Percentiles rank a stretch among this genome's conserved stretches.
phyloP scores from a whole-genome alignment of 179 eudicot genomes.

The Actinidia chinensis region DNA sequence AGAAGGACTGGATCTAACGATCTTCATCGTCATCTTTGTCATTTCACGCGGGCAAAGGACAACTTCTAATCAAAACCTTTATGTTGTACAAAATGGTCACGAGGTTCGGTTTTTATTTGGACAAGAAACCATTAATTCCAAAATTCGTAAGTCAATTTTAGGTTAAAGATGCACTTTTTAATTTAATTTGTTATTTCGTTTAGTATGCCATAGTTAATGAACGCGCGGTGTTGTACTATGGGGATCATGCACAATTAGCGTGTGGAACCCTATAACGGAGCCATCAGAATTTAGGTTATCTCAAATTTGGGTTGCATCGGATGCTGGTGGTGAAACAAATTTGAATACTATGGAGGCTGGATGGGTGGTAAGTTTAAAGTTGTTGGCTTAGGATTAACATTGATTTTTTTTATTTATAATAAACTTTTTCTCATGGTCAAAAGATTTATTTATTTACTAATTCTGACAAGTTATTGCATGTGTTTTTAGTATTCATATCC shows the following conservation, averaged over 20 bases:
- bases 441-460: neutral
- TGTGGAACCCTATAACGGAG: constrained; percentile 15
- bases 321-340: neutral
- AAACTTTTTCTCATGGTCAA: too few relatives aligned
- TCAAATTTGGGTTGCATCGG: constrained; percentile 11
- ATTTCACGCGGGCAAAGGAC: neutral
- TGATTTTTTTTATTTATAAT: too few relatives aligned
- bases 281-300: constrained; percentile 1
- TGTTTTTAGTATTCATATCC: too few relatives aligned
- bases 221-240: neutral
- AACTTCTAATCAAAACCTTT: too few relatives aligned
- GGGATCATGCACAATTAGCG: constrained; percentile 6
- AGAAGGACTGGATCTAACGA: neutral
- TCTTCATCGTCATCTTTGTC: neutral
- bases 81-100: neutral
- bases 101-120: neutral
- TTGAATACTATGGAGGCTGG: constrained; percentile 12
- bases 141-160: too few relatives aligned
- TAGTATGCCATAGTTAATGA: neutral
- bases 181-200: neutral
- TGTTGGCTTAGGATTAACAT: too few relatives aligned
- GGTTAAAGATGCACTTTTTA: too few relatives aligned
- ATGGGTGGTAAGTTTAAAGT: neutral
- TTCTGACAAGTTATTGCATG: neutral
- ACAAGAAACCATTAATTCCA: too few relatives aligned